Evolutionary conservation across 805 yeast genomes (phyloP).

Genomic region (Lipomyces spencermartinsiae): DNA sequence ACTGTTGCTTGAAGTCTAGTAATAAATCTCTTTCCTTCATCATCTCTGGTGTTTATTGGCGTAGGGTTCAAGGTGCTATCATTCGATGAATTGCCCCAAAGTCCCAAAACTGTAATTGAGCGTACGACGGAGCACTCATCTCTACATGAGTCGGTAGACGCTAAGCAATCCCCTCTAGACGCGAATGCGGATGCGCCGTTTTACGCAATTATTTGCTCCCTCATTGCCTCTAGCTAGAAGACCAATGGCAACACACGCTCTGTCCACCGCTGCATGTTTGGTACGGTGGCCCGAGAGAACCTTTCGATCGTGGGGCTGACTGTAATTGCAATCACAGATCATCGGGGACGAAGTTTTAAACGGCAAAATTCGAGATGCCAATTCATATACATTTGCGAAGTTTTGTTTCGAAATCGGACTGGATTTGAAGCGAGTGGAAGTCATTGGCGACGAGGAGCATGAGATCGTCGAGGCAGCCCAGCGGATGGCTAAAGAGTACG

Average conservation of each 20-base stretch:
- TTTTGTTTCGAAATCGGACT: constrained; percentile 72
- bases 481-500: constrained; percentile 58
- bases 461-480: constrained; percentile 65
- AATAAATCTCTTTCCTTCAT: not conserved
- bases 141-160: no score
- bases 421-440: constrained; percentile 67
- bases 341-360: constrained; percentile 91
- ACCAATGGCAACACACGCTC: constrained; percentile 40
- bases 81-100: no score
- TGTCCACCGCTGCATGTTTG: constrained; percentile 50
- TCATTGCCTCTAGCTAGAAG: constrained; percentile 2
- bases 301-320: not conserved
- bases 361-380: constrained; percentile 82
- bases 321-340: constrained; percentile 43
- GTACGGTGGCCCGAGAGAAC: constrained; percentile 3
- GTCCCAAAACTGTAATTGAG: no score
- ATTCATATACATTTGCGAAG: constrained; percentile 73
- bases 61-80: no score
- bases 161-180: no score
- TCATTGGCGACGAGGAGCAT: constrained; percentile 75
- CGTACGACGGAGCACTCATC: no score
- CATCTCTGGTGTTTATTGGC: no score
- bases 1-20: not conserved
- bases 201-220: not conserved
- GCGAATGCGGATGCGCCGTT: not conserved